These are phyloP conservation scores for Geotrichum histeridarum DNA, from an alignment of 1,139 yeast species.

Conservation along the genomic window DNA sequence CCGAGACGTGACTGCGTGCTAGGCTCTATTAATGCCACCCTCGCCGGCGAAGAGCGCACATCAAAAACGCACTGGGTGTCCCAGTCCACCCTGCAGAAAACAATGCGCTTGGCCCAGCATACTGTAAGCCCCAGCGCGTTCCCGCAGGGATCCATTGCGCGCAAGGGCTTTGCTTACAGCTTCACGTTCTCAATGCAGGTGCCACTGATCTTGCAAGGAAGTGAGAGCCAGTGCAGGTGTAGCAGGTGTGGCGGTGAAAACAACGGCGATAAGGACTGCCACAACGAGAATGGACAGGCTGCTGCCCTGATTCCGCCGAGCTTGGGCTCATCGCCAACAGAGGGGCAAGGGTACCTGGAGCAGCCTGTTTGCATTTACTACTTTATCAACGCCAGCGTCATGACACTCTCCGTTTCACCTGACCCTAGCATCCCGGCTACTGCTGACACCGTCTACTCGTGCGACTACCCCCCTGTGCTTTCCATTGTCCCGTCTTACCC, in stretches of 20 bases:
- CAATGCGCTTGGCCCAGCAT: background rate
- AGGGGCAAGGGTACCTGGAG: background rate
- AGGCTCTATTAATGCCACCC: conserved; percentile 4
- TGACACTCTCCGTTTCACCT: background rate
- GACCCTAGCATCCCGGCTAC: background rate
- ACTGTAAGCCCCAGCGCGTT: background rate
- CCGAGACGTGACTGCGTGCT: conserved; percentile 6
- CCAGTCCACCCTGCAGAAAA: background rate
- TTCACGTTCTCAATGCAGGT: conserved; percentile 13
- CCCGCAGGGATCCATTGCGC: conserved; percentile 1
- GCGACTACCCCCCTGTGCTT: conserved; percentile 1
- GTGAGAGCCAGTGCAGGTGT: background rate
- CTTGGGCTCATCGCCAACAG: conserved; percentile 4
- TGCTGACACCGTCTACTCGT: background rate
- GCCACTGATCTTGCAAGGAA: conserved; percentile 1
- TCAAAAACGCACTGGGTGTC: background rate
- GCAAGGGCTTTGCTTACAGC: conserved; percentile 3
- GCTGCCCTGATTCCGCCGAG: conserved; percentile 8
- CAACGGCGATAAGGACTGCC: background rate
- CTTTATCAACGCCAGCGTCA: conserved; percentile 10
- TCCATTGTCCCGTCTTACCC: conserved; percentile 7
- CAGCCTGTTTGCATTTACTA: conserved; percentile 4
- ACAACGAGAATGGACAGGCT: background rate
- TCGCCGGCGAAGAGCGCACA: conserved; percentile 12
- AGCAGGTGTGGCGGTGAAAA: background rate